Percentiles rank a stretch among this genome's conserved stretches.
Evolutionary conservation across 169 alveolate genomes (phyloP).

Genomic region (Plasmodium vivax): DNA sequence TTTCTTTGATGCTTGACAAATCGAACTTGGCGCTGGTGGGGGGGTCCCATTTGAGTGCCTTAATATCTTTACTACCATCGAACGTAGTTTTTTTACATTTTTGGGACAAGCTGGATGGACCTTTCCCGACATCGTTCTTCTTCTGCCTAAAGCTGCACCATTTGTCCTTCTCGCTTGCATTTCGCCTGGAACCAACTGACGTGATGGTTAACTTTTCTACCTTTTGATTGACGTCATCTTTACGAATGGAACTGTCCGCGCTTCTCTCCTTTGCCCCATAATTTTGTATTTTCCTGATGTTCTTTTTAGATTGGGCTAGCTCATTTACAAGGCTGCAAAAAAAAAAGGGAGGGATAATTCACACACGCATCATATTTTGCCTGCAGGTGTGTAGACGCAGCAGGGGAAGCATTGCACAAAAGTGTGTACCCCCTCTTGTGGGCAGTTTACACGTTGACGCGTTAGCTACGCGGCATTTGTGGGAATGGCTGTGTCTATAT

Average conservation of each 20-base stretch:
- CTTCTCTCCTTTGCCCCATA: slow-evolving; percentile 13
- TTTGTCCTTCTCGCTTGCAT: background rate
- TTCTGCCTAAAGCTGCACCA: slow-evolving; percentile 17
- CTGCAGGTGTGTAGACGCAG: background rate
- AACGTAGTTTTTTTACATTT: background rate
- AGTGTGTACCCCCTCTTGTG: background rate
- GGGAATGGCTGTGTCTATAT: background rate
- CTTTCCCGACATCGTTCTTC: background rate
- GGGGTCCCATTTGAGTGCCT: background rate
- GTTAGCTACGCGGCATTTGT: background rate
- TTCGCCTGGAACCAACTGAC: background rate
- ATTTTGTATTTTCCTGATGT: slow-evolving; percentile 23
- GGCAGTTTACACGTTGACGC: background rate
- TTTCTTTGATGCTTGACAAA: slow-evolving; percentile 20
- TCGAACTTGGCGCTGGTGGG: background rate
- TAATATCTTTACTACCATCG: background rate
- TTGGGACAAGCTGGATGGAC: background rate
- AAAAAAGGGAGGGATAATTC: background rate
- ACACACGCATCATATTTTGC: background rate
- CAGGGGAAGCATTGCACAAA: background rate
- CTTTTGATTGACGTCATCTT: background rate
- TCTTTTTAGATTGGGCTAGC: slow-evolving; percentile 53
- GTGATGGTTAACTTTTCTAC: background rate
- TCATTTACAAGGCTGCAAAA: slow-evolving; percentile 37
- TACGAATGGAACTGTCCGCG: background rate